A percentile compares a stretch with the other conserved stretches of the same genome.
Evolutionary conservation across 75 land plant genomes (phyloP).

Genomic region (Cunninghamia lanceolata): DNA sequence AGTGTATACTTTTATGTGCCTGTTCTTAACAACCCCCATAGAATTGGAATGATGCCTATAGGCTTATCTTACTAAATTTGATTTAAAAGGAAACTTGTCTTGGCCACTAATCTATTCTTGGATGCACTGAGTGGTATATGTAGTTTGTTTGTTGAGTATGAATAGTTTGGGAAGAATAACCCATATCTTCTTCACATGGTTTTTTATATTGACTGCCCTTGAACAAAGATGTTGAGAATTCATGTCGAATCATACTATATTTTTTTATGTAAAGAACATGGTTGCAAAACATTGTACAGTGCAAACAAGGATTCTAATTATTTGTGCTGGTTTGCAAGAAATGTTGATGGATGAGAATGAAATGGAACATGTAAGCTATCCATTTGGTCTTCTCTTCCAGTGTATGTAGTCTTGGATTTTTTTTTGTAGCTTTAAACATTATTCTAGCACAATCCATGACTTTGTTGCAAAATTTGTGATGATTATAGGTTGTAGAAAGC

Average conservation of each 20-base stretch:
- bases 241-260: too few relatives aligned
- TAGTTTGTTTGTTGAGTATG: too few relatives aligned
- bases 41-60: neutral
- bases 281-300: neutral
- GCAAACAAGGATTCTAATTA: too few relatives aligned
- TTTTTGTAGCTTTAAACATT: too few relatives aligned
- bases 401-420: neutral
- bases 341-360: constrained; percentile 18
- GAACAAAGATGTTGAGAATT: too few relatives aligned
- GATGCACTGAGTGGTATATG: neutral
- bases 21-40: neutral
- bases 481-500: constrained; percentile 16
- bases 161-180: too few relatives aligned
- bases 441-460: neutral
- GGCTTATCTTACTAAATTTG: neutral
- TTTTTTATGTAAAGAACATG: neutral
- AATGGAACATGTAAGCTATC: too few relatives aligned
- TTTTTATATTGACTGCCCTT: too few relatives aligned
- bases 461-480: neutral
- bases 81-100: neutral
- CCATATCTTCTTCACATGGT: too few relatives aligned
- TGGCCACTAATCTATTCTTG: neutral
- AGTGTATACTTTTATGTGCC: neutral
- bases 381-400: neutral
- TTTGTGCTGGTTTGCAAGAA: constrained; percentile 7